A percentile compares a stretch with the other conserved stretches of the same genome.
phyloP scores from a whole-genome alignment of 176 grass and related monocot genomes.

The Avena eriantha region DNA sequence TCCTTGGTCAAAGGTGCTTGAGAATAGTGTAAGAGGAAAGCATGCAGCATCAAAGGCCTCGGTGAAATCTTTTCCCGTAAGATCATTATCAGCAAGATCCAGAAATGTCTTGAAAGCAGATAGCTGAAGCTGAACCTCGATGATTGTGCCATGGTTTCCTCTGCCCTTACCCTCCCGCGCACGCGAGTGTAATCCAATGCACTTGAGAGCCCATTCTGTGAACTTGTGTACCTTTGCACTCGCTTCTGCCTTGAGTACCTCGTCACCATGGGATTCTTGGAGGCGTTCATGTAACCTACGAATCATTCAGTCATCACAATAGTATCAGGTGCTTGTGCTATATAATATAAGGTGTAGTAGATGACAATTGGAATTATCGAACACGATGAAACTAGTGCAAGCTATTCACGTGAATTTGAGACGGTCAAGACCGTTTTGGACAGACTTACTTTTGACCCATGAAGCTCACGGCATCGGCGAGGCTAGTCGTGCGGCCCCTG shows the following conservation, averaged over 20 bases:
- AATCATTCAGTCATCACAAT: not conserved
- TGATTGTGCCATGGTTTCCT: slow-evolving; percentile 68
- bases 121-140: slow-evolving; percentile 86
- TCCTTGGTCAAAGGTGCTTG: slow-evolving; percentile 78
- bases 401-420: slow-evolving; percentile 37
- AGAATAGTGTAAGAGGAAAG: slow-evolving; percentile 95
- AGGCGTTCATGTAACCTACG: slow-evolving; percentile 83
- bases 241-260: slow-evolving; percentile 91
- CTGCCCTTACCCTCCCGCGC: slow-evolving; percentile 56
- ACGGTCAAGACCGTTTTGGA: not conserved
- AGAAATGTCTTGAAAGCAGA: slow-evolving; percentile 92
- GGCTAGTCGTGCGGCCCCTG: slow-evolving; percentile 68
- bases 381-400: not conserved
- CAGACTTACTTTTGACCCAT: slow-evolving; percentile 93
- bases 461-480: slow-evolving; percentile 77
- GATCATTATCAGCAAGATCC: slow-evolving; percentile 85
- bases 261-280: slow-evolving; percentile 92
- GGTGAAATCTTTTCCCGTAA: slow-evolving; percentile 96
- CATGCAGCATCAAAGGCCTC: slow-evolving; percentile 99
- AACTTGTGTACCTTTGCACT: slow-evolving; percentile 90
- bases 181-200: slow-evolving; percentile 74
- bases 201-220: slow-evolving; percentile 97
- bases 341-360: not conserved
- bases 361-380: slow-evolving; percentile 20
- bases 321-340: not conserved